A percentile compares a stretch with the other conserved stretches of the same genome.
phyloP scores from a whole-genome alignment of 768 basidiomycete genomes.

The Leccinum imitatum region DNA sequence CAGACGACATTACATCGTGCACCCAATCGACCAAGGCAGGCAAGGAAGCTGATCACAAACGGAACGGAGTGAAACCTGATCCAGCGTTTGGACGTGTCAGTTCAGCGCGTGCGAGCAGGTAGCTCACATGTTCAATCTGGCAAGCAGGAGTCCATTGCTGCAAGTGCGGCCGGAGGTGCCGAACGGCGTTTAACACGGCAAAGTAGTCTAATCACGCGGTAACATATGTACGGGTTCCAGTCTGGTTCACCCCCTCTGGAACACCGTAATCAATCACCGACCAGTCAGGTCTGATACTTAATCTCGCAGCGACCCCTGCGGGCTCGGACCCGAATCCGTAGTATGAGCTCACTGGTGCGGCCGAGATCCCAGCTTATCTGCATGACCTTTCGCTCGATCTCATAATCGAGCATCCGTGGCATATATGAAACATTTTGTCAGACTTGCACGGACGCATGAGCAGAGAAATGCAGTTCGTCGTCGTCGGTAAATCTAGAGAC shows the following conservation, averaged over 20 bases:
- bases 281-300: neutral
- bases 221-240: neutral
- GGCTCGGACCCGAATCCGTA: neutral
- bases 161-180: neutral
- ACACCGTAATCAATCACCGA: neutral
- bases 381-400: neutral
- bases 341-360: neutral
- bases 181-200: neutral
- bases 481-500: neutral
- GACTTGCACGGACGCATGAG: neutral
- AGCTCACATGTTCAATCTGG: neutral
- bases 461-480: neutral
- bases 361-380: neutral
- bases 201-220: neutral
- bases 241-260: neutral
- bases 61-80: conserved; percentile 3
- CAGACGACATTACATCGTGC: neutral
- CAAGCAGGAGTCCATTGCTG: neutral
- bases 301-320: neutral
- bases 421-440: neutral
- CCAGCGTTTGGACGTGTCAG: neutral
- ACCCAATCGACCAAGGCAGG: neutral
- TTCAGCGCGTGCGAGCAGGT: neutral
- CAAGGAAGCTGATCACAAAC: conserved; percentile 3
- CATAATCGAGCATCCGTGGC: neutral